Conservation (phyloP, 73 alveolate genomes). For the Paraurostyla sp. region DNA sequence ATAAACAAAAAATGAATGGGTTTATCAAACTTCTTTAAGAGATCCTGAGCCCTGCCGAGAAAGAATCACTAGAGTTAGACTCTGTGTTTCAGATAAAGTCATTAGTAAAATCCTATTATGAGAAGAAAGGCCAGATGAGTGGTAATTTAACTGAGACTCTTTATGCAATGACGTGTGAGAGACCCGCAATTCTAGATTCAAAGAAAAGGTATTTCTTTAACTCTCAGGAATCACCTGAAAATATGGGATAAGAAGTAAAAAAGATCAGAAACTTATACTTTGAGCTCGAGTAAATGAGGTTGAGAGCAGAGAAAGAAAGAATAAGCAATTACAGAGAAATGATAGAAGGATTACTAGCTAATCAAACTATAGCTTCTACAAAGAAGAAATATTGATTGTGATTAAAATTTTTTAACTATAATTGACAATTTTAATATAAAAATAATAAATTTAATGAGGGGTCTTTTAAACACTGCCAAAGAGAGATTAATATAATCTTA, state of each 20-base stretch:
- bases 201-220: slow-evolving; percentile 35
- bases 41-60: slow-evolving; percentile 64
- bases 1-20: slow-evolving; percentile 49
- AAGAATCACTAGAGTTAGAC: slow-evolving; percentile 70
- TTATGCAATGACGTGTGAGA: slow-evolving; percentile 61
- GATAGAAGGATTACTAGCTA: not conserved
- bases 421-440: too few species aligned
- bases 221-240: slow-evolving; percentile 11
- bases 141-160: slow-evolving; percentile 57
- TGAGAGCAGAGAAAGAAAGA: slow-evolving; percentile 39
- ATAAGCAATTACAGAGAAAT: slow-evolving; percentile 1
- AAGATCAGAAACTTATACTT: slow-evolving; percentile 37
- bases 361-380: not conserved
- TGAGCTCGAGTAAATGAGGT: slow-evolving; percentile 43
- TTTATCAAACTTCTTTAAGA: slow-evolving; percentile 54
- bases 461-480: slow-evolving; percentile 3
- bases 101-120: slow-evolving; percentile 61
- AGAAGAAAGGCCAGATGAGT: slow-evolving; percentile 48
- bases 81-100: slow-evolving; percentile 63
- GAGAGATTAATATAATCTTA: not conserved
- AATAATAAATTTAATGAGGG: slow-evolving; percentile 42
- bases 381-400: not conserved
- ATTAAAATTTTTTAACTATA: too few species aligned
- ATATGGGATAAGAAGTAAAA: not conserved
- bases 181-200: slow-evolving; percentile 41